Evolutionary conservation across 306 rosid genomes (phyloP), one percentile per base, ranked within the genome.

Genomic region (Lagenaria siceraria): DNA sequence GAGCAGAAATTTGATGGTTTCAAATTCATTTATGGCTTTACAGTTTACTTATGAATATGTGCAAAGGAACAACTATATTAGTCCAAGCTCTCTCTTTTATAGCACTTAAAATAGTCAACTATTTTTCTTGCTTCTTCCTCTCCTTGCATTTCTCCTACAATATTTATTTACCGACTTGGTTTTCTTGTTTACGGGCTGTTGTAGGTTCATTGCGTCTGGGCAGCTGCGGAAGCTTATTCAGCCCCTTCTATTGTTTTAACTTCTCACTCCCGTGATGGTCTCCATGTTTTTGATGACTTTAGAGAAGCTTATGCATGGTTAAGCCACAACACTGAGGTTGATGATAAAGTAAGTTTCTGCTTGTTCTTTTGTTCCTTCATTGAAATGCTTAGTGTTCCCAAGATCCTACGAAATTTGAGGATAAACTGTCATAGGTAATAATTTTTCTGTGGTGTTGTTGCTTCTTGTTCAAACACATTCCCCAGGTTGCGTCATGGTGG

Each of bases 401-500:
- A 18, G 19, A 51, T 52, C 62, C 46, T 48, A 51, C 48, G 11
- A 49, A 40, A 19, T 51, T 29, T 49, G 77, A 15, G 24, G 43
- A 27, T 48, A 49, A 49, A 49, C 27, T 72, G 25, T 72, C 25
- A 48, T 72, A 9, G 24, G 21, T 51, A 49, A 72, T 27, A 10
- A 29, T 29, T 53, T 72, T 46, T 71, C 21, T 49, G 60, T 25
- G 61, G 22, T 19, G 27, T 51, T 72, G 42, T 69, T 69, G 56
- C 75, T 69, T 42, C 35, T 73, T 51, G 77, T 31, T 73, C 62
- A 73, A 71, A 79, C 76, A 58, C 60, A 69, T 80, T 59, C 83
- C 84, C 70, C 80, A 96, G 99, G 99, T 96, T 86, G 99, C 99
- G 7, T 96, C 99, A 70, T 96, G 99, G 99, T 96, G 99, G 99